Conservation (phyloP, 2,329 filamentous ascomycete species). For the Apiospora sp. region DNA sequence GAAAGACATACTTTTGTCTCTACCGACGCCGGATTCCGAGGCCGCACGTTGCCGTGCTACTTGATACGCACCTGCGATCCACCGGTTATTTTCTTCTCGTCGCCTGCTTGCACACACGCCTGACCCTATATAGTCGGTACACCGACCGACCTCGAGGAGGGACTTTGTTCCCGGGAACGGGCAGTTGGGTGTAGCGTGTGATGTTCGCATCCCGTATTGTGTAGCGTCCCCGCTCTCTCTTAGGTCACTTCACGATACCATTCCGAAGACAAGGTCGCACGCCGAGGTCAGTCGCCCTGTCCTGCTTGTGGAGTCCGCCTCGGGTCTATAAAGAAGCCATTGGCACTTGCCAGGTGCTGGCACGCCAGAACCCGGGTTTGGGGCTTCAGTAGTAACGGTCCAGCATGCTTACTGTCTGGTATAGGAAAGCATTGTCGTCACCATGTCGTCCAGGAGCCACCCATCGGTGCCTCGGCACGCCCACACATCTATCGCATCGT, state of each 20-base stretch:
- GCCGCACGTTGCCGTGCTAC: constrained; percentile 32
- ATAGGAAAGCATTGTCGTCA: constrained; percentile 47
- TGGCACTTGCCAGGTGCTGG: constrained; percentile 22
- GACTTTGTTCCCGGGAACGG: constrained; percentile 45
- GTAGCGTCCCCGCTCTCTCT: constrained; percentile 49
- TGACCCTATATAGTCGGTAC: constrained; percentile 33
- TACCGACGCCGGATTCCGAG: constrained; percentile 26
- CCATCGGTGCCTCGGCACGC: constrained; percentile 61
- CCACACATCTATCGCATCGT: constrained; percentile 65
- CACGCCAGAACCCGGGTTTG: neutral
- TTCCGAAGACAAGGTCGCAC: constrained; percentile 42
- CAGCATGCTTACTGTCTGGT: constrained; percentile 35
- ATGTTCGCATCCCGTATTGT: constrained; percentile 51
- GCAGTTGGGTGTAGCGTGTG: constrained; percentile 50
- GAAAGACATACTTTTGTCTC: constrained; percentile 23
- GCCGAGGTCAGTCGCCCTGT: constrained; percentile 40
- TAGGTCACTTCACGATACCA: constrained; percentile 48
- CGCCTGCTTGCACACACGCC: constrained; percentile 30
- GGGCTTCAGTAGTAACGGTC: constrained; percentile 21
- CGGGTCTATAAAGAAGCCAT: constrained; percentile 27
- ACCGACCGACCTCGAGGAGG: constrained; percentile 36
- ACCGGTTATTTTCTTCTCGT: constrained; percentile 35
- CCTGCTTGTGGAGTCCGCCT: constrained; percentile 5
- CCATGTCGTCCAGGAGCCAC: constrained; percentile 65
- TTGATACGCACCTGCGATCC: constrained; percentile 29